Evolutionary conservation across 176 grass and related monocot species (phyloP).

Genomic region (Juncus inflexus): DNA sequence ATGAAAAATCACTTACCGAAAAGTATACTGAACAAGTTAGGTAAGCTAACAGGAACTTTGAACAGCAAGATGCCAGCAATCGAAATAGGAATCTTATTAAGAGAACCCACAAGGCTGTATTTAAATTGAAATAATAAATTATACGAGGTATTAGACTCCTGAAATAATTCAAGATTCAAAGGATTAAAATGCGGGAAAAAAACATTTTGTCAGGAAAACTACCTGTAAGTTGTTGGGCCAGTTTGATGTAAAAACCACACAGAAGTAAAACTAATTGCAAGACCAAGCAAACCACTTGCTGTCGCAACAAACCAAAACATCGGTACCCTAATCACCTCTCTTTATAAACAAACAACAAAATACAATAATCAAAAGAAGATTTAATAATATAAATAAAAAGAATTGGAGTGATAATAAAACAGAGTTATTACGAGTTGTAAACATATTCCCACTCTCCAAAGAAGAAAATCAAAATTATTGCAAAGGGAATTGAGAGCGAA

Average conservation of each 20-base stretch:
- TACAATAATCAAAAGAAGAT: conserved; percentile 3
- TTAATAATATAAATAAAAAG: neutral
- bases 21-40: conserved; percentile 80
- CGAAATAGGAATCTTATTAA: conserved; percentile 95
- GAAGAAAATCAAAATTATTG: conserved; percentile 56
- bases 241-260: conserved; percentile 86
- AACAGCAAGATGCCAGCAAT: conserved; percentile 82
- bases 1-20: conserved; percentile 37
- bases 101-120: conserved; percentile 65
- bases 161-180: too few species aligned
- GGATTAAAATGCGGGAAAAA: too few species aligned
- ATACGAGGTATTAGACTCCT: neutral
- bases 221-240: conserved; percentile 90
- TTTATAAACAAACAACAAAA: conserved; percentile 30
- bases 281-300: conserved; percentile 66
- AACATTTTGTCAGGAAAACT: neutral
- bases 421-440: conserved; percentile 48
- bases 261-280: conserved; percentile 90
- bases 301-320: conserved; percentile 90
- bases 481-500: conserved; percentile 68
- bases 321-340: conserved; percentile 56
- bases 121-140: neutral
- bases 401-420: neutral
- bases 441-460: conserved; percentile 83
- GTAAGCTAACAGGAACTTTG: conserved; percentile 57